phyloP scores from a whole-genome alignment of 1,284 basidiomycete species.

The Heliocybe sulcata region DNA sequence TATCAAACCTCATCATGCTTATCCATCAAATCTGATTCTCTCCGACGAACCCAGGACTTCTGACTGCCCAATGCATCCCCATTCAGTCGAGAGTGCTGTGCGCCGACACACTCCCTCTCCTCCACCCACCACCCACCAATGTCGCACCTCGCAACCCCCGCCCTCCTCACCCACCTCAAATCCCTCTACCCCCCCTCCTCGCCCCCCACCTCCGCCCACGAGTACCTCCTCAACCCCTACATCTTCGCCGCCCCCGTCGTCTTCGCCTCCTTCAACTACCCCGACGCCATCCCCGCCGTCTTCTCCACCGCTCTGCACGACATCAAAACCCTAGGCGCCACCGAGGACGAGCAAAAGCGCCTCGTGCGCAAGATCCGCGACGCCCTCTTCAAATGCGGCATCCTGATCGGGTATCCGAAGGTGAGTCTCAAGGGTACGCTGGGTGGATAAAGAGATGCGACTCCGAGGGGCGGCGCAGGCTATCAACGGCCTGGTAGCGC shows the following conservation, averaged over 20 bases:
- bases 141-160: constrained; percentile 15
- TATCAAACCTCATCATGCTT: neutral
- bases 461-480: constrained; percentile 15
- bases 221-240: constrained; percentile 38
- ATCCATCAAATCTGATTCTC: neutral
- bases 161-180: constrained; percentile 18
- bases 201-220: constrained; percentile 8
- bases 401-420: constrained; percentile 46
- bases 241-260: constrained; percentile 46
- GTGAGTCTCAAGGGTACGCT: constrained; percentile 20
- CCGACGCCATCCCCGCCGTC: constrained; percentile 46
- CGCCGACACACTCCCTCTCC: neutral
- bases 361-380: constrained; percentile 46
- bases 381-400: constrained; percentile 47
- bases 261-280: constrained; percentile 46
- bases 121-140: neutral
- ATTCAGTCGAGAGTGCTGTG: neutral
- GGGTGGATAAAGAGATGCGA: no score
- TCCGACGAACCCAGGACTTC: neutral
- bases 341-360: constrained; percentile 25
- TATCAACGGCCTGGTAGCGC: constrained; percentile 25
- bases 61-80: neutral
- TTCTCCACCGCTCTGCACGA: constrained; percentile 40
- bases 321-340: constrained; percentile 18
- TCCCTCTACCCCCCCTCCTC: constrained; percentile 14